Evolutionary conservation across 1,284 basidiomycete genomes (phyloP), one percentile per base, ranked within the genome.

Genomic region (Schizophyllum amplum): DNA sequence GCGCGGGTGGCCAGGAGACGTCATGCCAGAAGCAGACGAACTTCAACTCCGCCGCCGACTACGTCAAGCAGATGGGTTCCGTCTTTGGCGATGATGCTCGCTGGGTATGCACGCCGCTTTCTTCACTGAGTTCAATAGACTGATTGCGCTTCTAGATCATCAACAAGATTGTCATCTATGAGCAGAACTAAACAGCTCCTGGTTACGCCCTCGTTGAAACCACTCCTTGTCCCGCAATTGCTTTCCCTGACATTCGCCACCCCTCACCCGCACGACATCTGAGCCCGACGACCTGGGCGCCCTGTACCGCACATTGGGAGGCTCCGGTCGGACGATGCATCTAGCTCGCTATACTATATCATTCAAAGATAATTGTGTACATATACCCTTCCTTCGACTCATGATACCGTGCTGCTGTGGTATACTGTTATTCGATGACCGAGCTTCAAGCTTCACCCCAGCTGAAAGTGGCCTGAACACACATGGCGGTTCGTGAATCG

Each of bases 21-120:
- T 79, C 75, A 60, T 86, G 84, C 64, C 80, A 81, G 22, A 67
- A 74, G 57, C 69, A 69, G 59, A 86, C 83, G 4, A 83, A 83
- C 27, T 79, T 77, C 64, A 63, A 72, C 24, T 77, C 77, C 15
- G 86, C 83, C 62, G 66, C 72, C 47, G 76, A 79, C 33, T 86
- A 77, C 62, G 79, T 86, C 33, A 71, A 68, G 54, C 76, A 76
- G 61, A 71, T 78, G 54, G 84, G 84, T 51, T 67, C 68, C 47
- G 70, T 76, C 15, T 82, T 86, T 51, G 60, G 57, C 46, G 53
- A 54, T 17, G 61, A 27, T 47, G 57, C 61, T 22, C 56, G 59
- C 52, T 62, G 58, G 58, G 48, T 50, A 20, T 1, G 48, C 22
- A n/a, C 22, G 11, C n/a, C 47, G 7, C n/a, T 49, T 49, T 23